Evolutionary conservation across 441 rosid genomes (phyloP).

Genomic region (Rhodomyrtus psidioides): DNA sequence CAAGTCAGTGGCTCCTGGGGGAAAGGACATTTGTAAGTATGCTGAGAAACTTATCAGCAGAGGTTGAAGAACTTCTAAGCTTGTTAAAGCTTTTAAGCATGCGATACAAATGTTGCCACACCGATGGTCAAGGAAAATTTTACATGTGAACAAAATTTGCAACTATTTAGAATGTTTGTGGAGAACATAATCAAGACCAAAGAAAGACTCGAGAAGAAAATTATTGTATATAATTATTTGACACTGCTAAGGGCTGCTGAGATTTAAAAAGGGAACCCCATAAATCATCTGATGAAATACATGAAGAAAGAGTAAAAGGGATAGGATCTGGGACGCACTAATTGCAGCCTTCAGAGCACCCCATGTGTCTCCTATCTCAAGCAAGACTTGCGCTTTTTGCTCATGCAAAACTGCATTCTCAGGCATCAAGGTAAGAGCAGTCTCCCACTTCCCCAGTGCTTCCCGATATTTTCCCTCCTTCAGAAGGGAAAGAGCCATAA

Average conservation of each 20-base stretch:
- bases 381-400: slow-evolving; percentile 85
- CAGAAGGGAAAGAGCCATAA: slow-evolving; percentile 4
- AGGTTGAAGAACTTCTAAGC: not conserved
- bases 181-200: not conserved
- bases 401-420: slow-evolving; percentile 62
- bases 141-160: not conserved
- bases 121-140: not conserved
- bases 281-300: not conserved
- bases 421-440: slow-evolving; percentile 64
- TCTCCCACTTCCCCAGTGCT: slow-evolving; percentile 91
- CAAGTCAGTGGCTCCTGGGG: slow-evolving; percentile 68
- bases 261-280: not conserved
- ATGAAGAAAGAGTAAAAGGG: not conserved
- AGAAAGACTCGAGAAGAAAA: not conserved
- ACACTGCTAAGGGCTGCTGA: not conserved
- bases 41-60: not conserved
- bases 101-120: not conserved
- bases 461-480: slow-evolving; percentile 75
- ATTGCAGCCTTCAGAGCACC: slow-evolving; percentile 69
- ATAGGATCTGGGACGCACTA: slow-evolving; percentile 21
- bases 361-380: slow-evolving; percentile 88
- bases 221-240: not conserved
- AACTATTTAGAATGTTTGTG: not conserved
- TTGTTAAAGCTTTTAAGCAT: not conserved
- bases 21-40: not conserved